Conservation (phyloP, 768 basidiomycete genomes). For the Calocybe gangraenosa region DNA sequence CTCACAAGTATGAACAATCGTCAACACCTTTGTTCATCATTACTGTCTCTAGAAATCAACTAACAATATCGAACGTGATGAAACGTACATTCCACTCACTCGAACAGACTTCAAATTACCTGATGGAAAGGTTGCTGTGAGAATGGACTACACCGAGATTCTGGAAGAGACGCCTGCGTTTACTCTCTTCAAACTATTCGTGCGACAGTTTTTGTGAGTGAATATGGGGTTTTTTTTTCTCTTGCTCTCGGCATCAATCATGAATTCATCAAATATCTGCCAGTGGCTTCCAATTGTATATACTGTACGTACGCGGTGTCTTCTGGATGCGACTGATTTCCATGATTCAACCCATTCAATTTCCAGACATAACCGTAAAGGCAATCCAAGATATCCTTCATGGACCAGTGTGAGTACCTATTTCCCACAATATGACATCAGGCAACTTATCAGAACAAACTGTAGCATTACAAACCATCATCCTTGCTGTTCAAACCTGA, state of each 20-base stretch:
- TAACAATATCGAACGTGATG: slow-evolving; percentile 62
- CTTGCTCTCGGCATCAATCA: neutral
- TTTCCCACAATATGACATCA: too few species aligned
- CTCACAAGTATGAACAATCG: neutral
- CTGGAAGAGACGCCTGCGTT: slow-evolving; percentile 49
- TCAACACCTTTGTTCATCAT: neutral
- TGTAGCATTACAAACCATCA: slow-evolving; percentile 41
- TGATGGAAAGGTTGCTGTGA: slow-evolving; percentile 33
- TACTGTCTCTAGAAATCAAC: slow-evolving; percentile 34
- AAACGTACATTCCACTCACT: slow-evolving; percentile 60
- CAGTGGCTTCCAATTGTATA: slow-evolving; percentile 43
- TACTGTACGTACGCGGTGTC: slow-evolving; percentile 28
- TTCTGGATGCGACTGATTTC: neutral
- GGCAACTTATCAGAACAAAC: too few species aligned
- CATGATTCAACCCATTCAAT: slow-evolving; percentile 7
- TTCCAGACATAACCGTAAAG: slow-evolving; percentile 39
- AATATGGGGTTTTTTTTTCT: too few species aligned
- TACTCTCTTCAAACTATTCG: slow-evolving; percentile 44
- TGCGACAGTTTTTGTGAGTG: slow-evolving; percentile 46
- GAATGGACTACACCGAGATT: slow-evolving; percentile 40
- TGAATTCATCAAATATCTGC: slow-evolving; percentile 5
- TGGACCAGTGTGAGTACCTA: slow-evolving; percentile 39
- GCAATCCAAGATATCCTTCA: slow-evolving; percentile 40
- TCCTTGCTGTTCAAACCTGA: slow-evolving; percentile 42
- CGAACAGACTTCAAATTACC: slow-evolving; percentile 39